Conservation (phyloP, 176 grass and related monocot genomes). For the Carex parvula region DNA sequence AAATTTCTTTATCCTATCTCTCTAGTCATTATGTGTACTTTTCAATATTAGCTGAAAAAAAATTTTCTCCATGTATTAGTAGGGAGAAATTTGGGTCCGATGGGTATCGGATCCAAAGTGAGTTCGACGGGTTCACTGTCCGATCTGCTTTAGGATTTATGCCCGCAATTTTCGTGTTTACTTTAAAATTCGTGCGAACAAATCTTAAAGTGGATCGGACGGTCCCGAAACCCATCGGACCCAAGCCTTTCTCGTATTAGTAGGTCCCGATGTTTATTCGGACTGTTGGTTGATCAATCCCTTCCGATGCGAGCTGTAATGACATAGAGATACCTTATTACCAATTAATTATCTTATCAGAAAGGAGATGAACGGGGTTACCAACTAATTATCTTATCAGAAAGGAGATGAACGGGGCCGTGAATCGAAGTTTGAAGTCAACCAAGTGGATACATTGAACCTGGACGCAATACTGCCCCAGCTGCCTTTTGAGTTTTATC, state of each 20-base stretch:
- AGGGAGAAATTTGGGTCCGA: neutral
- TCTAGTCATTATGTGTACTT: neutral
- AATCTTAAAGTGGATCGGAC: too few relatives aligned
- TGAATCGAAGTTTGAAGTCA: neutral
- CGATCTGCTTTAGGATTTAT: too few relatives aligned
- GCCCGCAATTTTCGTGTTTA: too few relatives aligned
- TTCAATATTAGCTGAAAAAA: neutral
- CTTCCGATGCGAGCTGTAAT: neutral
- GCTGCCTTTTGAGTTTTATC: neutral
- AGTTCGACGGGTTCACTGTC: too few relatives aligned
- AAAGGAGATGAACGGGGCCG: neutral
- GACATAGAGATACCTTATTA: neutral
- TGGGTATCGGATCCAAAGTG: too few relatives aligned
- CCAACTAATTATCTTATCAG: too few relatives aligned
- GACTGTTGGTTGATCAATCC: neutral
- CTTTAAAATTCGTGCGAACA: too few relatives aligned
- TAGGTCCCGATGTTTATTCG: neutral
- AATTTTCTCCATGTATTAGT: neutral
- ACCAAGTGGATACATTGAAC: neutral
- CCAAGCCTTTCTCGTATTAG: neutral
- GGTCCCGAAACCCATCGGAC: too few relatives aligned
- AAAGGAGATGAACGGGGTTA: too few relatives aligned
- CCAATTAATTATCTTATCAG: neutral
- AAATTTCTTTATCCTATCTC: neutral
- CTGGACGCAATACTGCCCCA: neutral